A percentile compares a stretch with the other conserved stretches of the same genome.
phyloP scores from a whole-genome alignment of 352 stramenopile species.

The Globisporangium canariense region DNA sequence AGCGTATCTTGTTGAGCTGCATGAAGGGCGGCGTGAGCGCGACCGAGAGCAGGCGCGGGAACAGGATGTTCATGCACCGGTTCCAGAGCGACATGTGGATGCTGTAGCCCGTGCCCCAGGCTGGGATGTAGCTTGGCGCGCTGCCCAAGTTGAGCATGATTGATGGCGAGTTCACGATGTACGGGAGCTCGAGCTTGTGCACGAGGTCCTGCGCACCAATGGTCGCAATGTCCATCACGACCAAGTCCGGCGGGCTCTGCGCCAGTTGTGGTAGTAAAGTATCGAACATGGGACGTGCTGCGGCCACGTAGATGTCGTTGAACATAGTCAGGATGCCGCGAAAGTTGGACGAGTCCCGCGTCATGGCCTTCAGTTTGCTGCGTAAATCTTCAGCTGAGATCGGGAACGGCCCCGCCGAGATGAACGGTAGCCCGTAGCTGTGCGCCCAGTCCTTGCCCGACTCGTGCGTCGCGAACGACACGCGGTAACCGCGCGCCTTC shows the following conservation, averaged over 20 bases:
- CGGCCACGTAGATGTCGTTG: constrained; percentile 83
- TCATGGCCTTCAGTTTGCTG: constrained; percentile 73
- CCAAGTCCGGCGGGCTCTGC: constrained; percentile 43
- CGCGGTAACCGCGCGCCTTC: constrained; percentile 60
- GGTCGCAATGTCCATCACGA: constrained; percentile 82
- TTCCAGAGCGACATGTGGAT: constrained; percentile 86
- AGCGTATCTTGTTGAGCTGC: constrained; percentile 85
- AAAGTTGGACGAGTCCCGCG: constrained; percentile 79
- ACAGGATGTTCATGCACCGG: constrained; percentile 89
- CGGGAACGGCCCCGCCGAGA: constrained; percentile 72
- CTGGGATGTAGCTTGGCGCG: constrained; percentile 73
- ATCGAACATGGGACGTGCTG: constrained; percentile 77
- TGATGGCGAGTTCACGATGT: constrained; percentile 84
- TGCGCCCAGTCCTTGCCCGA: constrained; percentile 70
- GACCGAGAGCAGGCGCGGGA: constrained; percentile 77
- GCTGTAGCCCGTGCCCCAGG: constrained; percentile 82
- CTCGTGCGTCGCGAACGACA: constrained; percentile 84
- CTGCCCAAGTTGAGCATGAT: constrained; percentile 79
- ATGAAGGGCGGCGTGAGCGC: constrained; percentile 88
- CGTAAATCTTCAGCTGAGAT: constrained; percentile 71
- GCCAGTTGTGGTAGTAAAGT: constrained; percentile 52
- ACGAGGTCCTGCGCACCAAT: constrained; percentile 77
- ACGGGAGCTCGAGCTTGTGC: constrained; percentile 69
- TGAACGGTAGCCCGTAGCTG: constrained; percentile 50
- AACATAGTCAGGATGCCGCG: constrained; percentile 86